Base-by-base conservation (phyloP, 2,329 filamentous ascomycete genomes). In the Epichloe bromicola region DNA sequence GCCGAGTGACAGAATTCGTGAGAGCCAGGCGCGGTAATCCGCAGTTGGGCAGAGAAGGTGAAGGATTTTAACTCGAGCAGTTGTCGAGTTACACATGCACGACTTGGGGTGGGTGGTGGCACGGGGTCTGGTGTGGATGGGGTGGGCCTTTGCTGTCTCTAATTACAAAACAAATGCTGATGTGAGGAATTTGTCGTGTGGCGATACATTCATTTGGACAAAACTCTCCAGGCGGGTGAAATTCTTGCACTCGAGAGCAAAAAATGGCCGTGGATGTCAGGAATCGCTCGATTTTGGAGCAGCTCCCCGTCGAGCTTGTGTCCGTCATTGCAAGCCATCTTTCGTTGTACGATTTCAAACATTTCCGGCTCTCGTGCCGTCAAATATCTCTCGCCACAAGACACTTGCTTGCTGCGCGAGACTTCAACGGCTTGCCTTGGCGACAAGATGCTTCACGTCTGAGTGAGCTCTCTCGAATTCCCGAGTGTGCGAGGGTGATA, bases 391-490 rank as follows among this genome's bases (percentile, higher is more conserved):
- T 67, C 33, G 60, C 72, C 3, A 71, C 71, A 50, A 69, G 69
- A 53, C 67, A 71, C 23, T 71, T 67, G 52, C 60, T 75, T 52
- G 56, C 74, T 26, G 58, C 62, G n/a, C 56, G 67, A 3, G 55
- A 62, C 49, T 74, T 77, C 58, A 64, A 61, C 23, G 66, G 67
- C 17, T 60, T 74, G 44, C 67, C 67, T 48, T 74, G 71, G 67
- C 66, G 68, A 49, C 64, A 72, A 7, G 73, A 76, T 55, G 65
- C 72, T 41, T 61, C 65, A 43, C 66, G 71, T 15, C 64, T 77
- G 19, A 65, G 70, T 51, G 62, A 61, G 46, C 72, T 77, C 51
- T 69, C 73, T 15, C 59, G 61, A 49, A 65, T 73, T 54, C 64
- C 68, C 39, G 68, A 66, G 5, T 67, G 74, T 34, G 66, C 68